A percentile compares a stretch with the other conserved stretches of the same genome.
Conservation (phyloP, 306 rosid species). For the Corylus heterophylla region DNA sequence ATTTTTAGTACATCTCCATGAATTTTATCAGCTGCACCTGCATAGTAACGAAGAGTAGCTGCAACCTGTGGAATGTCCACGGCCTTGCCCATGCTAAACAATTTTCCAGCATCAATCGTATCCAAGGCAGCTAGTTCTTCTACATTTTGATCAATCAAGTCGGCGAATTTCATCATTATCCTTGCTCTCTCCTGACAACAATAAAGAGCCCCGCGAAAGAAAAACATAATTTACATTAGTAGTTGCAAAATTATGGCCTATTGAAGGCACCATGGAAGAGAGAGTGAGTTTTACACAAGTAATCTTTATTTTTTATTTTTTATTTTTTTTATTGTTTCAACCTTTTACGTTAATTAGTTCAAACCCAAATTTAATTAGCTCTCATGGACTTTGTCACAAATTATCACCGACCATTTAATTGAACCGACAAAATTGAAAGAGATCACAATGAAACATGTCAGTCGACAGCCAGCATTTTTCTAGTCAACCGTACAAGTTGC, state of each 20-base stretch:
- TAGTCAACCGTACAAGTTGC: no score
- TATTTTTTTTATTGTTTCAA: no score
- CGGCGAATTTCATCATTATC: conserved; percentile 66
- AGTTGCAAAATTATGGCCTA: neutral
- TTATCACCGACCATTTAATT: no score
- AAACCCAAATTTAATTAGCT: no score
- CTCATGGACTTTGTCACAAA: no score
- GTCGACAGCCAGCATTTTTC: no score
- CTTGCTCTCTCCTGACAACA: conserved; percentile 56
- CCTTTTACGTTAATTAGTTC: no score
- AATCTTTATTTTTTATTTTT: no score
- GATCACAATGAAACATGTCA: no score
- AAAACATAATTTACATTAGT: neutral
- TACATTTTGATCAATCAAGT: conserved; percentile 51
- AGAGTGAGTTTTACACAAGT: no score
- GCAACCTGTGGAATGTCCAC: conserved; percentile 54
- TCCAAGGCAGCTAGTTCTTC: conserved; percentile 79
- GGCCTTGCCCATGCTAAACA: conserved; percentile 38
- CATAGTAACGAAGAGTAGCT: conserved; percentile 57
- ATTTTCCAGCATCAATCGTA: conserved; percentile 66
- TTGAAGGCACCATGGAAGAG: no score
- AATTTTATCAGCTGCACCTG: conserved; percentile 91
- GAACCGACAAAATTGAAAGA: no score
- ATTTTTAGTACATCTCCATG: conserved; percentile 74
- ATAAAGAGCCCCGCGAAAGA: neutral